Conservation (phyloP, 129 eudicot species). For the Pittosporum tobira region DNA sequence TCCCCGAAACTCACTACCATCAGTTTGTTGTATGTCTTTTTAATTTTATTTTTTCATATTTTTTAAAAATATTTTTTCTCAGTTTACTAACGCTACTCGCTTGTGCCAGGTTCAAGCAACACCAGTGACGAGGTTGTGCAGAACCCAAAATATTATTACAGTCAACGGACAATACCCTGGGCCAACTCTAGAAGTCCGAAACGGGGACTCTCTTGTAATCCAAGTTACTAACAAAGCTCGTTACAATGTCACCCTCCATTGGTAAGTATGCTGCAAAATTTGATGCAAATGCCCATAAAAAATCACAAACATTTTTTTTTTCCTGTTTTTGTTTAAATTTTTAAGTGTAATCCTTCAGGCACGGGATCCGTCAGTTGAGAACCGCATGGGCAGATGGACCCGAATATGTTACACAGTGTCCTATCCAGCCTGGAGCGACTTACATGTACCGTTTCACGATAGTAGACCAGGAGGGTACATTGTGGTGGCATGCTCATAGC, state of each 20-base stretch:
- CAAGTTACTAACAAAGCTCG: conserved; percentile 41
- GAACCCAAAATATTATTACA: conserved; percentile 32
- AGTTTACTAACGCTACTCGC: too few species aligned
- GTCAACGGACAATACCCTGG: conserved; percentile 68
- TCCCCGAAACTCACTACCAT: conserved; percentile 47
- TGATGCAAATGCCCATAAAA: too few species aligned
- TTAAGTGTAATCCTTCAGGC: conserved; percentile 39
- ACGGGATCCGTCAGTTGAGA: conserved; percentile 24
- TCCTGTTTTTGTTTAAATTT: too few species aligned
- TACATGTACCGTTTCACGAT: conserved; percentile 61
- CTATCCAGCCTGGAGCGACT: conserved; percentile 54
- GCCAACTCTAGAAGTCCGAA: conserved; percentile 44
- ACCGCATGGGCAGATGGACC: conserved; percentile 87
- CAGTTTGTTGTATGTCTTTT: conserved; percentile 40
- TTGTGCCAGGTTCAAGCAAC: conserved; percentile 35
- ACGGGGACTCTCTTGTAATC: conserved; percentile 52
- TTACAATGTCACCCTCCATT: conserved; percentile 63
- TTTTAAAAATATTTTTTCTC: too few species aligned
- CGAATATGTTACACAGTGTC: conserved; percentile 67
- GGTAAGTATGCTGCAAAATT: conserved; percentile 23
- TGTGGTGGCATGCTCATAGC: conserved; percentile 90
- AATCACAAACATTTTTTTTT: too few species aligned
- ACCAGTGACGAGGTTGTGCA: conserved; percentile 52
- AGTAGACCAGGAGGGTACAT: conserved; percentile 60
- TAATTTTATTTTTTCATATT: too few species aligned